Conservation (phyloP, 257 asterid genomes). For the Asclepias syriaca region DNA sequence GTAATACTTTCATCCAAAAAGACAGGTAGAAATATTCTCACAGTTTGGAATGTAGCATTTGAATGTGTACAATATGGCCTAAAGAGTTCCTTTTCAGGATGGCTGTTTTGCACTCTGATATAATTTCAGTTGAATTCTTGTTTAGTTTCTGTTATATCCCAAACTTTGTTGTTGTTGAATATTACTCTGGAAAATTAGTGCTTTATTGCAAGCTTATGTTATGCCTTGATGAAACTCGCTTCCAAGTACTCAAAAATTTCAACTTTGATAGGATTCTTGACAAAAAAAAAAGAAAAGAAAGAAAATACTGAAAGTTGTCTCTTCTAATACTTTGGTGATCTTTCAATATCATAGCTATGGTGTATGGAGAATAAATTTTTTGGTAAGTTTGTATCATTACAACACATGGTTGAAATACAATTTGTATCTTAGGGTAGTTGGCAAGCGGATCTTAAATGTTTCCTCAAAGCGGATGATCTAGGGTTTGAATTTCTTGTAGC, state of each 20-base stretch:
- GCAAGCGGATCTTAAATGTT: no score
- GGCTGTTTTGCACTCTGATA: not conserved
- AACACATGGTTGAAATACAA: no score
- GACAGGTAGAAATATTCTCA: not conserved
- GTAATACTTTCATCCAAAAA: not conserved
- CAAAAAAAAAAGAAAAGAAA: not conserved
- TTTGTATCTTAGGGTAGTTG: no score
- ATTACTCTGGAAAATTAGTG: not conserved
- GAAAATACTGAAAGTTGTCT: no score
- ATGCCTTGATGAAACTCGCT: not conserved
- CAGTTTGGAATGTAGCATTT: not conserved
- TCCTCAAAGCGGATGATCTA: no score
- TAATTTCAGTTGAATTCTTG: not conserved
- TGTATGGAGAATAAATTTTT: no score
- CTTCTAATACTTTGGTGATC: not conserved
- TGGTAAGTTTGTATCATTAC: no score
- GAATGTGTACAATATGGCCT: no score
- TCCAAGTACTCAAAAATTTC: not conserved
- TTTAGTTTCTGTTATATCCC: not conserved
- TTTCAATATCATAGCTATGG: not conserved
- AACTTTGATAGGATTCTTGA: not conserved
- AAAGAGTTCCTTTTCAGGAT: not conserved
- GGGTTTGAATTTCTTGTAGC: no score
- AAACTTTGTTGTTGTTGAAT: not conserved
- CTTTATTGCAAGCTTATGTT: not conserved